Evolutionary conservation across 1,139 yeast genomes (phyloP).

Genomic region (Zygoascus sp.): DNA sequence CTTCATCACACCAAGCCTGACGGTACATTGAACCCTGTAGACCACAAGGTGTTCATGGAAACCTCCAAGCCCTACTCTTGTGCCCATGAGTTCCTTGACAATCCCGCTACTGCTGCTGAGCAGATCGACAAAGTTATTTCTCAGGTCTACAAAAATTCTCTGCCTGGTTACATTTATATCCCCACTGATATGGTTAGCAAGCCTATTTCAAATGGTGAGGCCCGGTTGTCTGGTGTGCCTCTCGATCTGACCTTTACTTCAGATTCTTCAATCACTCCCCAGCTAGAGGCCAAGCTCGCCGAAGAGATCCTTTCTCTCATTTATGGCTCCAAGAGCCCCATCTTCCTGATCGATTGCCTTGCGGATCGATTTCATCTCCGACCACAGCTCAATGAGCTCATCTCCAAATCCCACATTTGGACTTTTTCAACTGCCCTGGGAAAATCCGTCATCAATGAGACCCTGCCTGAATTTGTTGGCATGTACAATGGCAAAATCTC

Average conservation of each 20-base stretch:
- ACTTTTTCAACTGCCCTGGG: slow-evolving; percentile 48
- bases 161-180: slow-evolving; percentile 76
- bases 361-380: slow-evolving; percentile 50
- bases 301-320: slow-evolving; percentile 46
- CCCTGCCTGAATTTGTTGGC: slow-evolving; percentile 55
- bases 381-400: slow-evolving; percentile 42
- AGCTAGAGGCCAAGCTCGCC: slow-evolving; percentile 41
- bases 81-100: slow-evolving; percentile 51
- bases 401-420: slow-evolving; percentile 43
- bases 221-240: slow-evolving; percentile 32
- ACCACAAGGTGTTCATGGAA: slow-evolving; percentile 61
- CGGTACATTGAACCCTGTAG: slow-evolving; percentile 43
- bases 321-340: slow-evolving; percentile 52
- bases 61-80: slow-evolving; percentile 59
- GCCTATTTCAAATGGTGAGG: slow-evolving; percentile 37
- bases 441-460: slow-evolving; percentile 60
- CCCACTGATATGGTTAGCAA: slow-evolving; percentile 65
- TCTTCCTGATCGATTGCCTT: slow-evolving; percentile 62
- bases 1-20: slow-evolving; percentile 69
- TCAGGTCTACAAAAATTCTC: slow-evolving; percentile 51
- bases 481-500: slow-evolving; percentile 54
- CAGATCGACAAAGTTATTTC: slow-evolving; percentile 62
- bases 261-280: slow-evolving; percentile 29
- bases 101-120: slow-evolving; percentile 46
- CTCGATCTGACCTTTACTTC: slow-evolving; percentile 29